Conservation (phyloP, 2,329 filamentous ascomycete genomes). For the Fusarium sp. region DNA sequence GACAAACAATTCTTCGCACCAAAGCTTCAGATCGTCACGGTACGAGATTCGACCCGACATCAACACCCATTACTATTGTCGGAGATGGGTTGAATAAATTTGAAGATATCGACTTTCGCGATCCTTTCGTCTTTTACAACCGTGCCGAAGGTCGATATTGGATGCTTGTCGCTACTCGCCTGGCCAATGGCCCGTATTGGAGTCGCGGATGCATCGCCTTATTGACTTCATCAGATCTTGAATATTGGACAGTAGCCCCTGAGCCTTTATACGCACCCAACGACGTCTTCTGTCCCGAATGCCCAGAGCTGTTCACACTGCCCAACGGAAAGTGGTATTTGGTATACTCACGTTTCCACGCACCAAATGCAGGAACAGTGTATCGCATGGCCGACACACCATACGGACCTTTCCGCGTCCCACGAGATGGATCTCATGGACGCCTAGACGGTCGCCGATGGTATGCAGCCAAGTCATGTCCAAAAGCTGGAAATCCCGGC, state of each 20-base stretch:
- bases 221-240: slow-evolving; percentile 51
- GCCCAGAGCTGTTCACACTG: slow-evolving; percentile 52
- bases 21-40: slow-evolving; percentile 46
- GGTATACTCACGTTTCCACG: slow-evolving; percentile 50
- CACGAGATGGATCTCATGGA: slow-evolving; percentile 51
- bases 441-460: slow-evolving; percentile 52
- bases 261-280: slow-evolving; percentile 51
- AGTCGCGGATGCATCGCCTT: slow-evolving; percentile 53
- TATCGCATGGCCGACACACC: slow-evolving; percentile 53
- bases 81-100: slow-evolving; percentile 41
- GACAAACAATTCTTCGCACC: slow-evolving; percentile 51
- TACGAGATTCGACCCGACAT: slow-evolving; percentile 42
- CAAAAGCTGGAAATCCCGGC: slow-evolving; percentile 44
- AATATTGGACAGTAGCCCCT: slow-evolving; percentile 48
- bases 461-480: slow-evolving; percentile 54
- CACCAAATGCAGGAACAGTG: slow-evolving; percentile 52
- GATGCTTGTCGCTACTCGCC: slow-evolving; percentile 54
- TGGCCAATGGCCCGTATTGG: slow-evolving; percentile 50
- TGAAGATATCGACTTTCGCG: slow-evolving; percentile 53
- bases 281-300: slow-evolving; percentile 53
- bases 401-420: slow-evolving; percentile 51
- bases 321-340: slow-evolving; percentile 54
- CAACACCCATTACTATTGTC: slow-evolving; percentile 41
- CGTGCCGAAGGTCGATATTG: slow-evolving; percentile 47
- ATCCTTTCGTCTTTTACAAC: slow-evolving; percentile 53